These are phyloP conservation scores for Thecaphora thlaspeos DNA, from an alignment of 1,284 basidiomycete genomes.

Conservation along the genomic window DNA sequence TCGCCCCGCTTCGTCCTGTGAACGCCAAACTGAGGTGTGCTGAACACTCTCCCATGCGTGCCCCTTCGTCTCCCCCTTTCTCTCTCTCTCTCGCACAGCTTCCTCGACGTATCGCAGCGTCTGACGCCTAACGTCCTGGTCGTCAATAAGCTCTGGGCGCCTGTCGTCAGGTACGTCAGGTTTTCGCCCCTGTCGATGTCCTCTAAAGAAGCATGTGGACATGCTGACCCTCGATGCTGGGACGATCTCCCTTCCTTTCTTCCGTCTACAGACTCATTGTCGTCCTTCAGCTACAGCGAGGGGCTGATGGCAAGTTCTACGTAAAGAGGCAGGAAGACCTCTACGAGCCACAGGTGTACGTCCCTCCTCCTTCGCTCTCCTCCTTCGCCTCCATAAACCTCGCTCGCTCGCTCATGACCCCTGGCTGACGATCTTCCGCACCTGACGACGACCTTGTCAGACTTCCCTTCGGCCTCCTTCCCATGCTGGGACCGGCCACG, in stretches of 20 bases:
- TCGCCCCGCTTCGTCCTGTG: too few relatives aligned
- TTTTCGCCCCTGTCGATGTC: slow-evolving; percentile 3
- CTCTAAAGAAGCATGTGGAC: too few relatives aligned
- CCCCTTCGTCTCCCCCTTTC: too few relatives aligned
- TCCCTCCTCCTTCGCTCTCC: slow-evolving; percentile 1
- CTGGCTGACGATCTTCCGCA: too few relatives aligned
- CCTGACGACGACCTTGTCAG: too few relatives aligned
- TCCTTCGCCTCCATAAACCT: too few relatives aligned
- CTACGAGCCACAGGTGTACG: slow-evolving; percentile 45
- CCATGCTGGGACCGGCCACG: too few relatives aligned
- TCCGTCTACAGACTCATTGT: slow-evolving; percentile 38
- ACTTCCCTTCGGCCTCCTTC: too few relatives aligned
- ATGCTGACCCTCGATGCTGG: too few relatives aligned
- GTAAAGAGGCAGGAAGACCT: slow-evolving; percentile 51
- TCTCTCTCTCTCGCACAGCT: slow-evolving; percentile 12
- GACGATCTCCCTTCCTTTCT: slow-evolving; percentile 4
- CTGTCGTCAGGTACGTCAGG: slow-evolving; percentile 8
- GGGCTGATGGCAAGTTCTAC: slow-evolving; percentile 52
- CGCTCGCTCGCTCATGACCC: too few relatives aligned
- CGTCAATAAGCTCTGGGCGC: slow-evolving; percentile 7
- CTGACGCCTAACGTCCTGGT: slow-evolving; percentile 2
- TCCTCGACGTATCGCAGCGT: slow-evolving; percentile 48
- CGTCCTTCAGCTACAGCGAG: slow-evolving; percentile 40
- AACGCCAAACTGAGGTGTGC: too few relatives aligned
- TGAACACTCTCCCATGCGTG: too few relatives aligned